A percentile compares a stretch with the other conserved stretches of the same genome.
These are phyloP conservation scores for Thelonectria olida DNA, from an alignment of 2,329 filamentous ascomycete species.

Conservation along the genomic window DNA sequence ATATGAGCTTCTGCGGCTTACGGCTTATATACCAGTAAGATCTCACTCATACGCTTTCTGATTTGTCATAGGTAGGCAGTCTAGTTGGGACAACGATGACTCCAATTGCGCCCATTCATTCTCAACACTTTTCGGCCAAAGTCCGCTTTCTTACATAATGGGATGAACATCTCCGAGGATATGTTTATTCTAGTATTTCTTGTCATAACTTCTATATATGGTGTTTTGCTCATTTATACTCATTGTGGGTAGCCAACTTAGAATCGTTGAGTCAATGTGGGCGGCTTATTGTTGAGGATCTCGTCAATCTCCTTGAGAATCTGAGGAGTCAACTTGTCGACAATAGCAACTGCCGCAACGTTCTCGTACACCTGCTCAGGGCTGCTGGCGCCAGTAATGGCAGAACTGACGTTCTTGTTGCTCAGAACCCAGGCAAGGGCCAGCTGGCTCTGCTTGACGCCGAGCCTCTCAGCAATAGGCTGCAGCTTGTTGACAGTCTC, in stretches of 20 bases:
- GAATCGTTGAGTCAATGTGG: slow-evolving; percentile 49
- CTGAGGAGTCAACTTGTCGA: slow-evolving; percentile 67
- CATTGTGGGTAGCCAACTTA: slow-evolving; percentile 21
- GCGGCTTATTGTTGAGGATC: slow-evolving; percentile 67
- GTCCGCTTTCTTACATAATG: background rate
- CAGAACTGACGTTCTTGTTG: slow-evolving; percentile 69
- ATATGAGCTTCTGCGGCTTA: background rate
- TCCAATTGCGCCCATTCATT: background rate
- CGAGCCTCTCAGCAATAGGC: slow-evolving; percentile 72
- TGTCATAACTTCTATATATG: background rate
- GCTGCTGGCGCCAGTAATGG: slow-evolving; percentile 68
- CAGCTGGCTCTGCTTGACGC: slow-evolving; percentile 63
- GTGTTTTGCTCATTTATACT: background rate
- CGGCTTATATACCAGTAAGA: no score
- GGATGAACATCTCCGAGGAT: slow-evolving; percentile 11
- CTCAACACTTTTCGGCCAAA: slow-evolving; percentile 3
- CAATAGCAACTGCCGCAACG: slow-evolving; percentile 59
- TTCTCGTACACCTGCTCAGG: slow-evolving; percentile 70
- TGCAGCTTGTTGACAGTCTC: slow-evolving; percentile 67
- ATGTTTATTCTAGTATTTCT: background rate
- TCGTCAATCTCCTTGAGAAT: slow-evolving; percentile 68
- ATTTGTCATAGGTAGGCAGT: no score
- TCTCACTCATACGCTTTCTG: background rate
- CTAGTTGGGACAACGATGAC: background rate
- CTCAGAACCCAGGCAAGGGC: slow-evolving; percentile 71